These are phyloP conservation scores for Micractinium conductrix DNA, from an alignment of 139 green algal genomes.

Conservation along the genomic window DNA sequence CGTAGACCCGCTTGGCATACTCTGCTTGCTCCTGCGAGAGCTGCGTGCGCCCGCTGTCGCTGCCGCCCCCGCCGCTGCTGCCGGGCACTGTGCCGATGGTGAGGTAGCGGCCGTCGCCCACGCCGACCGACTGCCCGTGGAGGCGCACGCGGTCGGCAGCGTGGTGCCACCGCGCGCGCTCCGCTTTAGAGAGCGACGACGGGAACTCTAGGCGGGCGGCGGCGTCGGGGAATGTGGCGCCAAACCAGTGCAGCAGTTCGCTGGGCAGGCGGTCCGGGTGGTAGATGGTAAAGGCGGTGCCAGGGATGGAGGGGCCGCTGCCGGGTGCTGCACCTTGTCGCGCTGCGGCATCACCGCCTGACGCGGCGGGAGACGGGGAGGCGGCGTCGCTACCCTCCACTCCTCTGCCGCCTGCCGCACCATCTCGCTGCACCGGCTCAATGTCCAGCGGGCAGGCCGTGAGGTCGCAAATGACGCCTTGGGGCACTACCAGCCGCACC, in stretches of 20 bases:
- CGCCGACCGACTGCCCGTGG: conserved; percentile 30
- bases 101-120: conserved; percentile 35
- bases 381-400: background rate
- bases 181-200: conserved; percentile 40
- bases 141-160: conserved; percentile 11
- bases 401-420: background rate
- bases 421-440: background rate
- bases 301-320: no score
- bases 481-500: conserved; percentile 18
- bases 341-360: background rate
- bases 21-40: background rate
- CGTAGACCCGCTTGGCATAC: no score
- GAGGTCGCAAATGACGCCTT: background rate
- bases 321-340: background rate
- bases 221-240: background rate
- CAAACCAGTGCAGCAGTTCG: conserved; percentile 26
- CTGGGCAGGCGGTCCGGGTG: conserved; percentile 7
- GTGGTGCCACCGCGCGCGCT: conserved; percentile 41
- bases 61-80: background rate
- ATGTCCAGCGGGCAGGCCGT: conserved; percentile 20
- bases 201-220: conserved; percentile 39
- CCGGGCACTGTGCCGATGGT: conserved; percentile 11
- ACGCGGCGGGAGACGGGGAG: no score
- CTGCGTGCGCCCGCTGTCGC: background rate
- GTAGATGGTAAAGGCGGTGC: conserved; percentile 1